phyloP scores from a whole-genome alignment of 2,329 filamentous ascomycete genomes.

The Penicillium sp. region DNA sequence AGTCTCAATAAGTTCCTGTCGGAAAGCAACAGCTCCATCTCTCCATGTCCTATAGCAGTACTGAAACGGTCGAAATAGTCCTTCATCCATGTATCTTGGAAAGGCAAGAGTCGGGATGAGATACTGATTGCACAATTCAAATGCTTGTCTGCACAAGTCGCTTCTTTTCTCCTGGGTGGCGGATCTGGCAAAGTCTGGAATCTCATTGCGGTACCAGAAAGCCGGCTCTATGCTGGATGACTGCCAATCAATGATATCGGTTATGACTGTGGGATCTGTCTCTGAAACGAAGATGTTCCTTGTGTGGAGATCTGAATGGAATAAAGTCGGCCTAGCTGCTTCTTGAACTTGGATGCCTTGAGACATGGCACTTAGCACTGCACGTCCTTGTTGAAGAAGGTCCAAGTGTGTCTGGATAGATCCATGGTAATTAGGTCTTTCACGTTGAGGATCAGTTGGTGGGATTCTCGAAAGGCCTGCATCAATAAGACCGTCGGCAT shows the following conservation, averaged over 20 bases:
- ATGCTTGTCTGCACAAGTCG: conserved; percentile 32
- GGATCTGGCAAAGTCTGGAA: conserved; percentile 2
- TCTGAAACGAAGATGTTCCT: conserved; percentile 32
- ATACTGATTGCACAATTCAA: conserved; percentile 28
- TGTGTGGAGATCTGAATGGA: conserved; percentile 31
- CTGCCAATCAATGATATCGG: conserved; percentile 34
- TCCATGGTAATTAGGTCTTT: conserved; percentile 33
- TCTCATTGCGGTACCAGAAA: conserved; percentile 27
- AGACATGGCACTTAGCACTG: conserved; percentile 28
- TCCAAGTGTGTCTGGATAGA: conserved; percentile 31
- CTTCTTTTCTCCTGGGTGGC: background rate
- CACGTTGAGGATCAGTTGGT: conserved; percentile 13
- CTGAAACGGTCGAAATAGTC: conserved; percentile 37
- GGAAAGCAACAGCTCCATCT: conserved; percentile 37
- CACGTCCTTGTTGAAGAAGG: conserved; percentile 29
- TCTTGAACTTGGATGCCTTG: conserved; percentile 24
- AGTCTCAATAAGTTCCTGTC: conserved; percentile 40
- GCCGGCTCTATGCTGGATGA: conserved; percentile 29
- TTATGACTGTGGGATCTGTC: conserved; percentile 27
- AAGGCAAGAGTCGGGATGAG: conserved; percentile 27
- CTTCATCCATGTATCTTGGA: conserved; percentile 33
- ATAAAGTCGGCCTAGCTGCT: conserved; percentile 17
- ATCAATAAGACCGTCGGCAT: conserved; percentile 38
- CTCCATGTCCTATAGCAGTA: conserved; percentile 42
- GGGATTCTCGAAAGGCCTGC: conserved; percentile 35